A percentile compares a stretch with the other conserved stretches of the same genome.
Conservation (phyloP, 495 filamentous ascomycete species). For the Aspergillus panamensis region DNA sequence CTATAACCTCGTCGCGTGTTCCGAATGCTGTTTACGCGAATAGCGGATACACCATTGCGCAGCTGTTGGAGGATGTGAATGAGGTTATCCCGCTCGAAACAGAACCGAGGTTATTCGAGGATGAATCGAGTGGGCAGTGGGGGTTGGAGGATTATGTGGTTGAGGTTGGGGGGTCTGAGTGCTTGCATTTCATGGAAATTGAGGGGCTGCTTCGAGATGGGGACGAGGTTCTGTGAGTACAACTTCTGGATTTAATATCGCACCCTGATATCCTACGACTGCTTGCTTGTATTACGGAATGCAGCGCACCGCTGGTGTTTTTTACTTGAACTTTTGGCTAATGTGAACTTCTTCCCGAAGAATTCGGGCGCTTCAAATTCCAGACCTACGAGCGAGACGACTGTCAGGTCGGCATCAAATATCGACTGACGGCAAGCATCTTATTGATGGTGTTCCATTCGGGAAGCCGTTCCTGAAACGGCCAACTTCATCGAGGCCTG, state of each 20-base stretch:
- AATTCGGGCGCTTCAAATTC: slow-evolving; percentile 74
- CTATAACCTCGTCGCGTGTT: slow-evolving; percentile 35
- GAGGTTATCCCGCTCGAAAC: slow-evolving; percentile 81
- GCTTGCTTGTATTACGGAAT: too few relatives aligned
- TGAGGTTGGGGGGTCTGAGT: slow-evolving; percentile 79
- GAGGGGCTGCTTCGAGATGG: slow-evolving; percentile 70
- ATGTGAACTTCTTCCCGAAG: slow-evolving; percentile 36
- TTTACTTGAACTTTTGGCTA: slow-evolving; percentile 1
- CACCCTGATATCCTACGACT: background rate
- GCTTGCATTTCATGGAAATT: slow-evolving; percentile 79
- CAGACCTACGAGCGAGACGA: slow-evolving; percentile 70
- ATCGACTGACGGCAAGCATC: slow-evolving; percentile 69
- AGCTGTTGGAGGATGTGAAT: slow-evolving; percentile 79
- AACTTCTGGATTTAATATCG: background rate
- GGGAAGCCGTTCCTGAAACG: slow-evolving; percentile 66
- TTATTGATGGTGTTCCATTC: slow-evolving; percentile 88
- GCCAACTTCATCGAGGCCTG: slow-evolving; percentile 55
- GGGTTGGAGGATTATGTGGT: slow-evolving; percentile 92
- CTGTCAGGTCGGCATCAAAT: slow-evolving; percentile 84
- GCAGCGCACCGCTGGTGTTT: background rate
- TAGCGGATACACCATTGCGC: slow-evolving; percentile 66
- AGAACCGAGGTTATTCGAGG: slow-evolving; percentile 37
- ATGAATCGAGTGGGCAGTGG: slow-evolving; percentile 57
- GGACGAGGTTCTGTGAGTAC: slow-evolving; percentile 75
- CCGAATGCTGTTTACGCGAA: slow-evolving; percentile 49